These are phyloP conservation scores for Trichoderma endophyticum DNA, from an alignment of 2,329 filamentous ascomycete genomes.

Conservation along the genomic window DNA sequence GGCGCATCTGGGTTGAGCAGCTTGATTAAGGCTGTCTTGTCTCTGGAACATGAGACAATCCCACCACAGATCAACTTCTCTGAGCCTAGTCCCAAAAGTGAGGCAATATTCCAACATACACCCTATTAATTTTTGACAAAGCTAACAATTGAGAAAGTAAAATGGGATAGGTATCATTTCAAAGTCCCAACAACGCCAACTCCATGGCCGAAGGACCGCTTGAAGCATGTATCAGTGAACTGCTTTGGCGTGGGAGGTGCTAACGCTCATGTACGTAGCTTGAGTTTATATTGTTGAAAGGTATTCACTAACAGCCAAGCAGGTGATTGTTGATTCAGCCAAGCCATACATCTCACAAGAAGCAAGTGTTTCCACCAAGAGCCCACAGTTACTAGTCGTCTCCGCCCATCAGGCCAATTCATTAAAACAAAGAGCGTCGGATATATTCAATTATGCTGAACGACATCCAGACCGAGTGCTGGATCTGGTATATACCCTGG, in stretches of 20 bases:
- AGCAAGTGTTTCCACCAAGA: neutral
- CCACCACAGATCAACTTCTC: constrained; percentile 40
- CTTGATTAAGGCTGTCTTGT: constrained; percentile 43
- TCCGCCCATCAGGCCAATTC: neutral
- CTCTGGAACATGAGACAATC: constrained; percentile 39
- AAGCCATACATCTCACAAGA: neutral
- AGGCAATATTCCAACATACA: constrained; percentile 19
- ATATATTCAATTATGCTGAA: neutral
- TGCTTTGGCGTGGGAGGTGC: constrained; percentile 37
- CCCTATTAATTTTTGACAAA: neutral
- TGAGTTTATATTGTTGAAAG: neutral
- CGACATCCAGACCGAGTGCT: neutral
- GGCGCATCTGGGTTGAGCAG: constrained; percentile 41
- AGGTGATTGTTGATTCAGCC: neutral
- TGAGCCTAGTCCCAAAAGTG: constrained; percentile 36
- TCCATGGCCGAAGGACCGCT: constrained; percentile 35
- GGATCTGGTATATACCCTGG: neutral
- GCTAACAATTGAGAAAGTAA: neutral
- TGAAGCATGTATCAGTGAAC: constrained; percentile 30
- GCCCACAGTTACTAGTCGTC: neutral
- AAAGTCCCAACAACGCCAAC: constrained; percentile 30
- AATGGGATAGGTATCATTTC: constrained; percentile 25
- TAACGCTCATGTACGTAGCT: constrained; percentile 32
- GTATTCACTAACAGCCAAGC: neutral
- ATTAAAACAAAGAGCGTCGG: neutral